Base-by-base conservation (phyloP, 495 filamentous ascomycete genomes). In the Amniculicola lignicola region DNA sequence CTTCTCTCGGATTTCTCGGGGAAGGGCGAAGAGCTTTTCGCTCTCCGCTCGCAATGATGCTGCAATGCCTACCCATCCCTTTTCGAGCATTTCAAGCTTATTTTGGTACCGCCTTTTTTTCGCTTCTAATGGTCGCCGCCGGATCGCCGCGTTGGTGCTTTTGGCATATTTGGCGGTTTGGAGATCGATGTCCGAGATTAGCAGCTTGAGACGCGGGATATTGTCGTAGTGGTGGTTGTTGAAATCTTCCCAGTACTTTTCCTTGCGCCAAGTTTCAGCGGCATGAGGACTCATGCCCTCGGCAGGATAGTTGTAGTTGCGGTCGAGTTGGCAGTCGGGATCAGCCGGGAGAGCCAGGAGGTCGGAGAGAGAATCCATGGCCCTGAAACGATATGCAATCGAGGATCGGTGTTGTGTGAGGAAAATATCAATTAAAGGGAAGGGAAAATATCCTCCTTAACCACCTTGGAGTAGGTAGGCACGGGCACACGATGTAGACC, bases 1-100 rank as follows among this genome's bases (percentile, higher is more conserved):
- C 23, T 27, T 2, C 14, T 57, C 54, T 15, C 54, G 40, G 12
- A 57, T 15, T 25, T 51, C 44, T 7, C 36, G 19, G 15, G 54
- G 45, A 14, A 57, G 44, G 16, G 5, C 18, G 24, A 46, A 47
- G 2, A 55, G 42, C 40, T 23, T 47, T 15, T 23, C 2, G 3
- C 45, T 50, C n/a, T 57, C 22, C 10, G 22, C 14, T 2, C 37
- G 12, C 4, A 42, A 11, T 2, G 24, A 22, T 3, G 12, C 23
- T 2, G 48, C 31, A 21, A 56, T 56, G 5, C 31, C 16, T 10
- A 10, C 16, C 50, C 40, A 49, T 41, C 49, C 57, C 5, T 5
- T 23, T 46, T 56, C 31, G 3, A 56, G 33, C 9, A 4, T 14
- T 18, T 48, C 18, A 4, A 35, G 28, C 9, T 5, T 9, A 9